Base-by-base conservation (phyloP, 306 rosid genomes). In the Cucumis sativus region DNA sequence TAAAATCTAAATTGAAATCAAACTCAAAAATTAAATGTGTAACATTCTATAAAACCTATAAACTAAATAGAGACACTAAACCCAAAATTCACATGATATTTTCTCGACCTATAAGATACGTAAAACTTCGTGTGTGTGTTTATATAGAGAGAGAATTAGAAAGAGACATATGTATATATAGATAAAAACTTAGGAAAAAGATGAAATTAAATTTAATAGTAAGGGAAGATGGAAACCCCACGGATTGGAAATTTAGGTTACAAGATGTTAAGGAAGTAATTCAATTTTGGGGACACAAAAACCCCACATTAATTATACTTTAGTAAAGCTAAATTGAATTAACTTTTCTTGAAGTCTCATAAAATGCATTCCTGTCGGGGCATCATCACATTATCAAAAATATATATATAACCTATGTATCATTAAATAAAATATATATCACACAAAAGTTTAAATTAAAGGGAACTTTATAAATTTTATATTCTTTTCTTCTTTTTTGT, bases 341-440 rank as follows among this genome's bases (percentile, higher is more conserved):
- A 74, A 85, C 69, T 75, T 43, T 43, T 43, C 79, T 85, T 91
- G 86, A 88, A 88, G 97, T 87, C 91, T 90, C 92, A 85, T 86
- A 86, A 82, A 78, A 79, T 89, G 93, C 76, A 85, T 85, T 89
- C 89, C 82, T 90, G 96, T 86, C 89, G 81, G 30, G 86, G 84
- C 96, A 93, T 91, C 83, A 87, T 89, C 30, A 28, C 1, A 28
- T 28, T 3, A 88, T 23, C 25, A 85, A 78, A 85, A 86, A 85
- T 84, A 87, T 79, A 80, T 62, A 70, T 28, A 28, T 28, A 28
- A 84, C 92, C 77, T 80, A n/a, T 16, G 12, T 41, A 28, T 28
- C 30, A 28, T 28, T 28, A 77, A 23, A 79, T 77, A 64, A 76
- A 80, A 23, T 23, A 28, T 28, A 28, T 28, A 28, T 28, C 30